A percentile compares a stretch with the other conserved stretches of the same genome.
Evolutionary conservation across 1,284 basidiomycete genomes (phyloP).

Genomic region (Cryptococcus deneoformans): DNA sequence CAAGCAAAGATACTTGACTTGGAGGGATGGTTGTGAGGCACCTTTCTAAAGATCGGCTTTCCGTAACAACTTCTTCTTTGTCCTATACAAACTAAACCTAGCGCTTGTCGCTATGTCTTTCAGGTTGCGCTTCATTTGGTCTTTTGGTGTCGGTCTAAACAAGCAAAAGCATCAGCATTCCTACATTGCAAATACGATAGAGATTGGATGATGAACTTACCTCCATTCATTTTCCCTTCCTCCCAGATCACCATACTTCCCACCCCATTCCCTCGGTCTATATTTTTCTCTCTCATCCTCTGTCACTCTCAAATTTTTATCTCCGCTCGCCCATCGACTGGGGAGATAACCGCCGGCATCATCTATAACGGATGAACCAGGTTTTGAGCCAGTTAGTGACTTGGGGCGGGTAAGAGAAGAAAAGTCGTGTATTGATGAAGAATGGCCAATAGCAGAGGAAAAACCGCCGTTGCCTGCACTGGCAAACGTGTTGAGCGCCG

Average conservation of each 20-base stretch:
- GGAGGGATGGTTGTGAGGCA: too few relatives aligned
- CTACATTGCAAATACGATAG: background rate
- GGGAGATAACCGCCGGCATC: conserved; percentile 47
- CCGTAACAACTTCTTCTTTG: conserved; percentile 49
- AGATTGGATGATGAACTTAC: conserved; percentile 32
- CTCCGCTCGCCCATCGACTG: conserved; percentile 46
- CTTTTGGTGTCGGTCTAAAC: conserved; percentile 37
- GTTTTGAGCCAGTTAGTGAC: background rate
- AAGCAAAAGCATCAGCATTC: background rate
- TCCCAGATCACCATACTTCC: conserved; percentile 33
- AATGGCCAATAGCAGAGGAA: background rate
- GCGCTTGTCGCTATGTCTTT: conserved; percentile 44
- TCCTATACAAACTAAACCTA: conserved; percentile 45
- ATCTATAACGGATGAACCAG: conserved; percentile 26
- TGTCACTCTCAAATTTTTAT: conserved; percentile 36
- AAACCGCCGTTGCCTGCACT: background rate
- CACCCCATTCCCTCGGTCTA: conserved; percentile 45
- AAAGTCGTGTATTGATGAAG: background rate
- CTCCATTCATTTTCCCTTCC: conserved; percentile 50
- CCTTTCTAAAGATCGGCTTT: conserved; percentile 29
- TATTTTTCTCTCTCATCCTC: conserved; percentile 46
- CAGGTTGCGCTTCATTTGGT: conserved; percentile 46
- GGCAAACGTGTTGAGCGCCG: background rate
- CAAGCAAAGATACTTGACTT: too few relatives aligned
- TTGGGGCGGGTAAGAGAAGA: background rate